Evolutionary conservation across 345 rosid genomes (phyloP).

Genomic region (Pistacia atlantica): DNA sequence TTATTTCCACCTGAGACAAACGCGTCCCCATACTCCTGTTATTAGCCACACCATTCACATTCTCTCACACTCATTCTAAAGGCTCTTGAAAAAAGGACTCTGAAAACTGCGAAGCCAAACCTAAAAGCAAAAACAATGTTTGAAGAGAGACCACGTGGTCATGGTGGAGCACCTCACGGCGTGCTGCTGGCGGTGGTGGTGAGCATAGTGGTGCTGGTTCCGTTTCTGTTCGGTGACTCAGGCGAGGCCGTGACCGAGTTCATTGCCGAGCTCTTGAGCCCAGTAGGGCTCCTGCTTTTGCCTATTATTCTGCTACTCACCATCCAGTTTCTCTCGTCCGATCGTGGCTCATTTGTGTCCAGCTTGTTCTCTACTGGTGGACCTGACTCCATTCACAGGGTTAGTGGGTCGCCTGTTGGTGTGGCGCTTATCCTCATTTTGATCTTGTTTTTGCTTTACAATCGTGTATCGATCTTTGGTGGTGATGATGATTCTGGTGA

Average conservation of each 20-base stretch:
- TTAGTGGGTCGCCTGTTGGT: constrained; percentile 75
- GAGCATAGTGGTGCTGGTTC: constrained; percentile 61
- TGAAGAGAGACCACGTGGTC: constrained; percentile 40
- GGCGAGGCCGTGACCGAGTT: constrained; percentile 79
- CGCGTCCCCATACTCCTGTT: background rate
- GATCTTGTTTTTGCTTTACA: constrained; percentile 63
- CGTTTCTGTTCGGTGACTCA: constrained; percentile 69
- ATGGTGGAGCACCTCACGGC: constrained; percentile 71
- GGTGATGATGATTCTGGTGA: constrained; percentile 65
- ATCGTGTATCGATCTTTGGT: constrained; percentile 80
- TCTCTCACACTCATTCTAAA: background rate
- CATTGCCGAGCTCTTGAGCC: constrained; percentile 74
- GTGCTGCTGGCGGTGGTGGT: constrained; percentile 68
- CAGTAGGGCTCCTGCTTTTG: constrained; percentile 74
- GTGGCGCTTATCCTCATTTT: constrained; percentile 68
- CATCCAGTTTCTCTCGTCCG: constrained; percentile 88
- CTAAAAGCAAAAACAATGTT: constrained; percentile 20
- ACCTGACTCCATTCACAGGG: constrained; percentile 66
- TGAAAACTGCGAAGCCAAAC: background rate
- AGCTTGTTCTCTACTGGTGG: constrained; percentile 64
- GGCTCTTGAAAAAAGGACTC: too few relatives aligned
- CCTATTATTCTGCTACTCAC: constrained; percentile 71
- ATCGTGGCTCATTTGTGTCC: constrained; percentile 63
- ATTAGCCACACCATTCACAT: background rate
- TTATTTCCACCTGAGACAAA: background rate